A percentile compares a stretch with the other conserved stretches of the same genome.
Evolutionary conservation across 495 filamentous ascomycete genomes (phyloP).

Genomic region (Parathielavia appendiculata): DNA sequence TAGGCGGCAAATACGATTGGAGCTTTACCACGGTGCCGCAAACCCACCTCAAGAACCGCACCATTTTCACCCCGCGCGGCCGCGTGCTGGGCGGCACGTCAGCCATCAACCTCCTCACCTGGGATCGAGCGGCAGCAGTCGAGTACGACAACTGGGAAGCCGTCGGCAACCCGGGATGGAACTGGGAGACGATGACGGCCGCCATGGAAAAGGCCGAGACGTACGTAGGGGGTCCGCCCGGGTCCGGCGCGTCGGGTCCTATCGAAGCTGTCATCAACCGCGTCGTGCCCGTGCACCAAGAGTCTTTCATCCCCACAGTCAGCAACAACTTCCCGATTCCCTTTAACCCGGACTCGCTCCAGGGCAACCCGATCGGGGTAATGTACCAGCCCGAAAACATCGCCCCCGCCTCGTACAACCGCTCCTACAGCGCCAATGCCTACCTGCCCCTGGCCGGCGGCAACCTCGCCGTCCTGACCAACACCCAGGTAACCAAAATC

Average conservation of each 20-base stretch:
- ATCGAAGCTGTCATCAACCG: constrained; percentile 35
- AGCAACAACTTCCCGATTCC: constrained; percentile 27
- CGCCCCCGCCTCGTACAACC: constrained; percentile 29
- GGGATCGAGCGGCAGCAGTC: constrained; percentile 47
- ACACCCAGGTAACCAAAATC: constrained; percentile 22
- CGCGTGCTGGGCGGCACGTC: constrained; percentile 47
- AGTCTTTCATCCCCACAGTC: constrained; percentile 30
- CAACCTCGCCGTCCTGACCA: constrained; percentile 24
- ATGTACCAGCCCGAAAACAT: constrained; percentile 39
- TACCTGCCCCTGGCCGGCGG: constrained; percentile 25
- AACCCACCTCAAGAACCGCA: constrained; percentile 29
- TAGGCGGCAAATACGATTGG: constrained; percentile 49
- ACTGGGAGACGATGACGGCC: constrained; percentile 42
- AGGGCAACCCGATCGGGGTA: constrained; percentile 36
- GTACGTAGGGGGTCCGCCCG: not conserved
- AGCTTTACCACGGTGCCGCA: constrained; percentile 47
- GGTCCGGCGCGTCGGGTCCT: constrained; percentile 24
- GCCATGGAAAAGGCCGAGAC: constrained; percentile 24
- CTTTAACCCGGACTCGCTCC: constrained; percentile 32
- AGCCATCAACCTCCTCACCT: constrained; percentile 44
- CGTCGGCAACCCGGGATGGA: constrained; percentile 52
- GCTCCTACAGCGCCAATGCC: constrained; percentile 35
- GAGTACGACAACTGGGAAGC: constrained; percentile 57
- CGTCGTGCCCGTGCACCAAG: constrained; percentile 26
- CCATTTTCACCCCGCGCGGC: constrained; percentile 39